Evolutionary conservation across 495 filamentous ascomycete genomes (phyloP).

Genomic region (Penicillium paradoxum): DNA sequence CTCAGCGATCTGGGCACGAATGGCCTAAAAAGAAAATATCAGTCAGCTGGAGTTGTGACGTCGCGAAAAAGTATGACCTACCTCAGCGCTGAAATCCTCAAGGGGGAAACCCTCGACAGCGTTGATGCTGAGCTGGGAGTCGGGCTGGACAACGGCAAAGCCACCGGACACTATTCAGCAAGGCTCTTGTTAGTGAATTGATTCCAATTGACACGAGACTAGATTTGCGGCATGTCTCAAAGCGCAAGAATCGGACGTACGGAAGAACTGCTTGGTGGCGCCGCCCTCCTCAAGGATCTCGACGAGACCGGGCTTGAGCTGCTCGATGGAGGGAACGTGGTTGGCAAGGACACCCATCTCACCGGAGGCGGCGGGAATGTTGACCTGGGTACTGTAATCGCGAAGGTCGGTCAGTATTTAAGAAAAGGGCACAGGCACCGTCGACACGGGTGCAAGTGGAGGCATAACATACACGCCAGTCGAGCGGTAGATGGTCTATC

Average conservation of each 20-base stretch:
- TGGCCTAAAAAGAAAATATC: constrained; percentile 23
- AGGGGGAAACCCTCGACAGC: constrained; percentile 90
- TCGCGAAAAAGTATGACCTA: constrained; percentile 25
- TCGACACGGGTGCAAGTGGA: constrained; percentile 10
- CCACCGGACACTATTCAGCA: constrained; percentile 76
- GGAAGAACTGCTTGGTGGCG: constrained; percentile 96
- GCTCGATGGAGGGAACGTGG: constrained; percentile 98
- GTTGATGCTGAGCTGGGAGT: constrained; percentile 94
- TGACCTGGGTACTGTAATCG: constrained; percentile 82
- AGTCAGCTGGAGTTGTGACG: constrained; percentile 11
- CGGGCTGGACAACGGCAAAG: constrained; percentile 93
- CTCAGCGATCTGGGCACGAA: constrained; percentile 66
- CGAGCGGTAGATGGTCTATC: constrained; percentile 68
- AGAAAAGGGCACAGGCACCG: constrained; percentile 6
- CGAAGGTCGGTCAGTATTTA: constrained; percentile 35
- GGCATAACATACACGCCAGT: constrained; percentile 59
- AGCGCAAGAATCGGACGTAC: constrained; percentile 54
- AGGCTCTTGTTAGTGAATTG: constrained; percentile 19
- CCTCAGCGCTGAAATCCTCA: constrained; percentile 91
- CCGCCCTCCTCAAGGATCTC: constrained; percentile 92
- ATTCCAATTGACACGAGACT: not conserved
- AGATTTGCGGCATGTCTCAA: constrained; percentile 2
- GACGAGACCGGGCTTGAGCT: constrained; percentile 92
- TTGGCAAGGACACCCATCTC: constrained; percentile 99
- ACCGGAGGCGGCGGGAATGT: constrained; percentile 94